Conservation (phyloP, 208 protist species). For the Crithidia thermophila region DNA sequence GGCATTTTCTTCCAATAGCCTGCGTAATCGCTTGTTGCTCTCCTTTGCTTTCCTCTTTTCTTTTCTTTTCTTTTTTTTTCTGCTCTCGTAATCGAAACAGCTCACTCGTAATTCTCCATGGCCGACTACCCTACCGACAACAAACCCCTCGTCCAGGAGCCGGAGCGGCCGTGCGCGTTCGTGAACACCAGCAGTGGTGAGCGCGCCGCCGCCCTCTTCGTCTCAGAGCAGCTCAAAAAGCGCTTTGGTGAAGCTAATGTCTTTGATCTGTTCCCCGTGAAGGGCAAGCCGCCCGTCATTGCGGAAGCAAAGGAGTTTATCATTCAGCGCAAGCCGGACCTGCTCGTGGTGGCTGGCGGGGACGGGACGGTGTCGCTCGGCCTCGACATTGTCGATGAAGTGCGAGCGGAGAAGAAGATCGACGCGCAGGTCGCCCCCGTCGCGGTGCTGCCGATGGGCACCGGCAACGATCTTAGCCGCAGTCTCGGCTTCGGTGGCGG, state of each 20-base stretch:
- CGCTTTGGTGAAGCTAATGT: conserved; percentile 45
- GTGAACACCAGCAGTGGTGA: conserved; percentile 61
- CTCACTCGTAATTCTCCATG: too few relatives aligned
- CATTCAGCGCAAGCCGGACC: conserved; percentile 25
- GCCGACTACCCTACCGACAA: conserved; percentile 30
- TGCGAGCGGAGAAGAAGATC: conserved; percentile 39
- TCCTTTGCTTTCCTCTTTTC: background rate
- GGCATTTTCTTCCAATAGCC: too few relatives aligned
- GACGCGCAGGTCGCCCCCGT: conserved; percentile 19
- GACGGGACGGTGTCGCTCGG: conserved; percentile 67
- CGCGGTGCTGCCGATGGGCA: conserved; percentile 69
- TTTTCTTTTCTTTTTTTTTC: conserved; percentile 14
- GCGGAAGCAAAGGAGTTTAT: conserved; percentile 56
- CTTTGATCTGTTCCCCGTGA: conserved; percentile 56
- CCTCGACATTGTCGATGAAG: conserved; percentile 49
- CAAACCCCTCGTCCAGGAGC: background rate
- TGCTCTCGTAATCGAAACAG: background rate
- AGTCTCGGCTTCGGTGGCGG: conserved; percentile 70
- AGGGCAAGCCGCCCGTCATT: conserved; percentile 34
- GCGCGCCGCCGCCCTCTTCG: conserved; percentile 50
- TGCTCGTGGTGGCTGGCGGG: conserved; percentile 61
- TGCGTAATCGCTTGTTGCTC: too few relatives aligned
- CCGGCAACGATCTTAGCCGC: conserved; percentile 69
- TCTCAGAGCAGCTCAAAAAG: conserved; percentile 38
- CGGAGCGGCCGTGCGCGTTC: conserved; percentile 34